Percentiles rank a stretch among this genome's conserved stretches.
Evolutionary conservation across 495 filamentous ascomycete species (phyloP).

Genomic region (Talaromyces stipitatus): DNA sequence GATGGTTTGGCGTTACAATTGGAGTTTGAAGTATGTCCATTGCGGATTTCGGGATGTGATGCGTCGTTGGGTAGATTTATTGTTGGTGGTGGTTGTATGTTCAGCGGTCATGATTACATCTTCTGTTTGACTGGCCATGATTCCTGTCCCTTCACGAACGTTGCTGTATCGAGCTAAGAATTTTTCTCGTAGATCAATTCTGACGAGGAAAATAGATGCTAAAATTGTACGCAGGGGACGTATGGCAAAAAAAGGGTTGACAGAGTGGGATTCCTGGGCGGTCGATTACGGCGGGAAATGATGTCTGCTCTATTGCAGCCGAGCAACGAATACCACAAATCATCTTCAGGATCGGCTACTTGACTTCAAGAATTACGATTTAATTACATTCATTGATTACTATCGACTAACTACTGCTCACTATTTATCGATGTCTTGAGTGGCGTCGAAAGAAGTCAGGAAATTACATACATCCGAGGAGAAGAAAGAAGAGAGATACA

Average conservation of each 20-base stretch:
- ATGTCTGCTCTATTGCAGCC: no score
- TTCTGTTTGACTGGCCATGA: background rate
- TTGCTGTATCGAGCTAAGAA: background rate
- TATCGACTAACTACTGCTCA: background rate
- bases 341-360: no score
- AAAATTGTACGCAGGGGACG: no score
- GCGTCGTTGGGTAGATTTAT: slow-evolving; percentile 18
- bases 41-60: slow-evolving; percentile 42
- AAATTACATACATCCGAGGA: background rate
- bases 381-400: background rate
- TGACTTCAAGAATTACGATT: background rate
- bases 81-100: slow-evolving; percentile 14
- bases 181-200: background rate
- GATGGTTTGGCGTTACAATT: slow-evolving; percentile 23
- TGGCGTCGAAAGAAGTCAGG: background rate
- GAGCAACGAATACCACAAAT: no score
- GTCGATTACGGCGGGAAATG: no score
- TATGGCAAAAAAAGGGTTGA: no score
- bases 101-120: background rate
- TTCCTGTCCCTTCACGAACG: background rate
- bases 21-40: slow-evolving; percentile 43
- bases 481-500: background rate
- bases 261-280: no score
- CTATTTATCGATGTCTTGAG: background rate
- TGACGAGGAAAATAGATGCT: no score